phyloP scores from a whole-genome alignment of 441 rosid species.

The Gossypium trilobum region DNA sequence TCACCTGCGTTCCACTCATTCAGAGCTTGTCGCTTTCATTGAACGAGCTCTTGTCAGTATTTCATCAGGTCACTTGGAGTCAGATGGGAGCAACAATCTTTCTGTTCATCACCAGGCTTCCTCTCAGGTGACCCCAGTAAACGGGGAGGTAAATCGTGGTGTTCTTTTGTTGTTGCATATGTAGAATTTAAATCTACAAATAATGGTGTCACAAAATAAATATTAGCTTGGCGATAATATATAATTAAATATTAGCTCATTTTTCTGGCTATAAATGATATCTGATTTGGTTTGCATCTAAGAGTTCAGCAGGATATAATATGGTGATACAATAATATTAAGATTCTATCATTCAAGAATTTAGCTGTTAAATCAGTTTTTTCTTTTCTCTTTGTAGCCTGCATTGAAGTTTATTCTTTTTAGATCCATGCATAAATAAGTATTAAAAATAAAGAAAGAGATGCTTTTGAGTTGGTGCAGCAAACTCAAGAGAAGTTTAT shows the following conservation, averaged over 20 bases:
- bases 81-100: constrained; percentile 45
- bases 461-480: background rate
- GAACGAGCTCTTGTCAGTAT: constrained; percentile 79
- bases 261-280: background rate
- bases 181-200: background rate
- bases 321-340: background rate
- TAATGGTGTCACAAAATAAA: background rate
- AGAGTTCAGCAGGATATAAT: background rate
- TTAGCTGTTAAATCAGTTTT: background rate
- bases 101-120: constrained; percentile 44
- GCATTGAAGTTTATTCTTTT: background rate
- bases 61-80: constrained; percentile 72
- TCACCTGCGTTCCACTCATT: constrained; percentile 75
- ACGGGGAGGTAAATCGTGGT: constrained; percentile 50
- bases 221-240: background rate
- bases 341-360: background rate
- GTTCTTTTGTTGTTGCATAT: background rate
- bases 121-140: constrained; percentile 44
- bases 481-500: background rate
- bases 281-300: background rate
- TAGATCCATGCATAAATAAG: background rate
- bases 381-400: background rate
- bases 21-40: constrained; percentile 83
- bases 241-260: background rate
- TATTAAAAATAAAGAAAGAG: background rate